Evolutionary conservation across 2,329 filamentous ascomycete species (phyloP).

Genomic region (Akanthomyces lecanii): DNA sequence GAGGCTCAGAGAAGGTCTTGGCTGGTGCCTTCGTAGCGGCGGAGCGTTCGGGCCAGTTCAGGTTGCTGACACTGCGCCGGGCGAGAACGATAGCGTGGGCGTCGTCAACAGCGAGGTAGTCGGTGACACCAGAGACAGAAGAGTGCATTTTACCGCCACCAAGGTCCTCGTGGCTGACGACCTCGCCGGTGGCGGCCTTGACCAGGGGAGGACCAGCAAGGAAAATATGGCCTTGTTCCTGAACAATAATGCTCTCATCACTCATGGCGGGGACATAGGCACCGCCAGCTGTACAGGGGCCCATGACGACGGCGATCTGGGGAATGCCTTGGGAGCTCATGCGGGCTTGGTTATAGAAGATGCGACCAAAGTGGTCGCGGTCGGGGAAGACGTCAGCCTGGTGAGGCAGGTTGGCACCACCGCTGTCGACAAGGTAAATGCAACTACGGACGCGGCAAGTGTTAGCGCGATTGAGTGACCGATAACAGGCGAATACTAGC

Average conservation of each 20-base stretch:
- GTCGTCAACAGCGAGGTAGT: conserved; percentile 92
- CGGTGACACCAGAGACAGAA: conserved; percentile 86
- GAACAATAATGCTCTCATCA: conserved; percentile 94
- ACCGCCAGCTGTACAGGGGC: conserved; percentile 90
- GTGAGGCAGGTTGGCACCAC: conserved; percentile 89
- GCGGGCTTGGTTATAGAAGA: conserved; percentile 96
- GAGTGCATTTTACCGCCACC: conserved; percentile 88
- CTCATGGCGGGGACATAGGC: conserved; percentile 97
- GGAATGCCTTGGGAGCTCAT: conserved; percentile 89
- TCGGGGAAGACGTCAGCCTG: conserved; percentile 96
- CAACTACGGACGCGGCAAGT: conserved; percentile 47
- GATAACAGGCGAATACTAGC: background rate
- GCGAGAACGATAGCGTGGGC: conserved; percentile 86
- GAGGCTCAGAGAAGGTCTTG: conserved; percentile 62
- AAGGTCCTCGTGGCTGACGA: conserved; percentile 84
- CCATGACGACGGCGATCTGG: conserved; percentile 94
- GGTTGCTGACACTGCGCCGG: conserved; percentile 75
- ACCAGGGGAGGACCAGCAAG: conserved; percentile 90
- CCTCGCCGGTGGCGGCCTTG: conserved; percentile 92
- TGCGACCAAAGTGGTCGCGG: conserved; percentile 89
- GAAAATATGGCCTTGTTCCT: conserved; percentile 96
- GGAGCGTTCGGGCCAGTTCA: conserved; percentile 71
- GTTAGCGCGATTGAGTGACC: background rate
- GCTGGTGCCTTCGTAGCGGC: conserved; percentile 35
- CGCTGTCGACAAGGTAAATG: conserved; percentile 94